Evolutionary conservation across 2,329 filamentous ascomycete genomes (phyloP), one percentile per base, ranked within the genome.

Genomic region (Colletotrichum nymphaeae): DNA sequence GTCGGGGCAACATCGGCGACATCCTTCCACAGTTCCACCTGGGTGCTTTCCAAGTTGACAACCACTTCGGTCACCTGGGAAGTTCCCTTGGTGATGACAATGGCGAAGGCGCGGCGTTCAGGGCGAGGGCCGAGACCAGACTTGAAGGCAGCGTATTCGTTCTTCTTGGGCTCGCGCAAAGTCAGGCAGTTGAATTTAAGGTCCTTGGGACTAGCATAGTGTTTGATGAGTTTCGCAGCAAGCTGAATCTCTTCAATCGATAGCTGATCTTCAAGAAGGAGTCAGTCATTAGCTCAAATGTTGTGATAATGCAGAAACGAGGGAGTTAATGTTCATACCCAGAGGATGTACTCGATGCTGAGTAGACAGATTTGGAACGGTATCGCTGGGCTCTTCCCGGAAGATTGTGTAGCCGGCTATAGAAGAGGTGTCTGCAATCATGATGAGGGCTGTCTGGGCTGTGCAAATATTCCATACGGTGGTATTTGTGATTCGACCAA

Each of bases 151-250:
- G 90, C 82, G 79, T 92, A 93, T n/a, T 87, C 74, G 87, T 85
- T 75, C 84, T 93, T 93, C 52, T 86, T 84, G 3, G 92, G 91
- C 77, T 93, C 91, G 64, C 92, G 87, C 4, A 93, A 84, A 26
- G 90, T 93, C 63, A 94, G 88, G 76, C 88, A 89, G 83, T 94
- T 94, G 86, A 85, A 85, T 75, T 85, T 85, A 19, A 68, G 42
- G 63, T 84, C 64, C 63, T 78, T 79, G 65, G 81, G 77, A 55
- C 64, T 75, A 19, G 81, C 81, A 75, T 82, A 70, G 6, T 84
- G 82, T 42, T 86, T 81, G 72, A 91, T 83, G 56, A 89, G 80
- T 75, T 87, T 86, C 55, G 85, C 83, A 53, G 88, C 86, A 24
- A 81, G 78, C 68, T 84, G 82, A 24, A 90, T 89, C 80, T 92